Evolutionary conservation across 441 rosid genomes (phyloP).

Genomic region (Pelargonium cotyledonis): DNA sequence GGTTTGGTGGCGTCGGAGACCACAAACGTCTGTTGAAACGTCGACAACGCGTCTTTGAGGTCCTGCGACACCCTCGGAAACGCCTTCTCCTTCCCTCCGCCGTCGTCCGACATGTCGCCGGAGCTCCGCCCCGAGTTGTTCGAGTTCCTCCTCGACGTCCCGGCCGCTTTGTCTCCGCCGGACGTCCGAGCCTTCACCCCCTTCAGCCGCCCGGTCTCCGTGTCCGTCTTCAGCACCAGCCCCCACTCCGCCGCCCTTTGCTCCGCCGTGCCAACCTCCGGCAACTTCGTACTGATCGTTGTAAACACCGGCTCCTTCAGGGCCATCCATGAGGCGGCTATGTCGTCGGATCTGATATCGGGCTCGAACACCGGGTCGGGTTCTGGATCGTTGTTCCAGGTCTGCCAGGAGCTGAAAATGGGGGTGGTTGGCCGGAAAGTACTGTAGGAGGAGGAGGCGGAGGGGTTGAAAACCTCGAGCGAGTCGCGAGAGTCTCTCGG

Average conservation of each 20-base stretch:
- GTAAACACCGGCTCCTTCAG: conserved; percentile 38
- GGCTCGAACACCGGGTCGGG: background rate
- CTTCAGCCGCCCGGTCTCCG: conserved; percentile 79
- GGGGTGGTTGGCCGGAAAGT: background rate
- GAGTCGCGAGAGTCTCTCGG: background rate
- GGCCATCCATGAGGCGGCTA: conserved; percentile 90
- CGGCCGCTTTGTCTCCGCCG: too few species aligned
- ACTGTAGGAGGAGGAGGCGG: background rate
- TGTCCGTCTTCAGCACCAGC: conserved; percentile 65
- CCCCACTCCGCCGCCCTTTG: conserved; percentile 99
- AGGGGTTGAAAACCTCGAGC: background rate
- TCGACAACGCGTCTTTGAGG: conserved; percentile 65
- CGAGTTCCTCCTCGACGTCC: conserved; percentile 33
- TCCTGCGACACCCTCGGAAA: conserved; percentile 78
- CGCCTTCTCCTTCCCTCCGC: conserved; percentile 39
- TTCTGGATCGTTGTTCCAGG: background rate
- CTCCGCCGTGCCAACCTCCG: conserved; percentile 42
- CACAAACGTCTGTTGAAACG: conserved; percentile 90
- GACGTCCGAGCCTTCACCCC: conserved; percentile 68
- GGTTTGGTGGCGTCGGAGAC: conserved; percentile 95
- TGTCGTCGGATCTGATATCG: background rate
- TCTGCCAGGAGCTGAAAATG: background rate
- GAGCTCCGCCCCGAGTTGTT: conserved; percentile 60
- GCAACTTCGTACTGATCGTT: conserved; percentile 40
- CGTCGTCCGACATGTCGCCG: conserved; percentile 56